Conservation (phyloP, 148 eudicot genomes). For the Chenopodium quinoa region DNA sequence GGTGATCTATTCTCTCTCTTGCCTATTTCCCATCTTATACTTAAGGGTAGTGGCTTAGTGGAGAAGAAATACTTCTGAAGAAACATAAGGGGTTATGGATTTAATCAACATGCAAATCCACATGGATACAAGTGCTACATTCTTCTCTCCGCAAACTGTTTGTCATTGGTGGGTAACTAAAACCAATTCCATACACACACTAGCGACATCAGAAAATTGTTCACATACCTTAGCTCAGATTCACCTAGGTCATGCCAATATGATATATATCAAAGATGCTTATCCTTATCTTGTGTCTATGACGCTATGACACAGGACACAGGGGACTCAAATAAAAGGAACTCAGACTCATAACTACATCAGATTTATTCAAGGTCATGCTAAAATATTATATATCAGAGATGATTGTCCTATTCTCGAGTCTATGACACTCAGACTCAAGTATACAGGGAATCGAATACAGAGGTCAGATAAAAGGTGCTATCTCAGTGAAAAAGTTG, state of each 20-base stretch:
- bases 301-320: too few species aligned
- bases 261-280: too few species aligned
- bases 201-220: not conserved
- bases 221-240: not conserved
- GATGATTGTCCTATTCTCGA: not conserved
- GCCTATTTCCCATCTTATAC: not conserved
- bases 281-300: not conserved
- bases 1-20: not conserved
- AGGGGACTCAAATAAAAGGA: too few species aligned
- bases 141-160: not conserved
- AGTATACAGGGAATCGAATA: too few species aligned
- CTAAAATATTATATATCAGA: not conserved
- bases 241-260: not conserved
- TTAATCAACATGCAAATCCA: not conserved
- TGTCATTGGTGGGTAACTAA: not conserved
- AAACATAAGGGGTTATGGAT: not conserved
- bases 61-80: not conserved
- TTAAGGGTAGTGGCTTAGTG: not conserved
- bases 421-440: too few species aligned
- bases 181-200: not conserved
- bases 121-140: not conserved
- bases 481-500: conserved; percentile 44
- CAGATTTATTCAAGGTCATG: not conserved
- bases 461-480: too few species aligned
- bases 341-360: too few species aligned